A percentile compares a stretch with the other conserved stretches of the same genome.
phyloP scores from a whole-genome alignment of 2,329 filamentous ascomycete species.

The Pestalotiopsis sp. region DNA sequence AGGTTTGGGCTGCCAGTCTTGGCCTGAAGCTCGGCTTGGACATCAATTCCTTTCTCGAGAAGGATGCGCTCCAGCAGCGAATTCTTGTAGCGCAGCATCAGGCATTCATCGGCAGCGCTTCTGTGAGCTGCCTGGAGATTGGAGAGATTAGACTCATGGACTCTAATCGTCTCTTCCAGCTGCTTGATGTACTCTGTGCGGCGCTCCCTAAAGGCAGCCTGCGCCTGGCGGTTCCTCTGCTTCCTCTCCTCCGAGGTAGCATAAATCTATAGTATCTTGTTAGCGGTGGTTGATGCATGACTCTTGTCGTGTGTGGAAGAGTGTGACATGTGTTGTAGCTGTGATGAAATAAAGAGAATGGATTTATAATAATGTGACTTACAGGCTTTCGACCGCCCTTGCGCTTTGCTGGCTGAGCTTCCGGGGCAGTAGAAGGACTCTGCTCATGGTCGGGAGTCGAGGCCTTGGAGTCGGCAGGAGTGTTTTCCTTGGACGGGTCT shows the following conservation, averaged over 20 bases:
- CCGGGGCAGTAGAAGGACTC: conserved; percentile 43
- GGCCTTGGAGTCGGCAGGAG: conserved; percentile 63
- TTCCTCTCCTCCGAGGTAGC: conserved; percentile 98
- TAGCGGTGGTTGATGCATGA: neutral
- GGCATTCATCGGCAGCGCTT: conserved; percentile 90
- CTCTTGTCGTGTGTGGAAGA: neutral
- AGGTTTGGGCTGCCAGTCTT: conserved; percentile 88
- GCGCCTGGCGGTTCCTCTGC: conserved; percentile 94
- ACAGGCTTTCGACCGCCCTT: conserved; percentile 98
- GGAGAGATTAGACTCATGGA: conserved; percentile 92
- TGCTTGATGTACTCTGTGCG: conserved; percentile 99
- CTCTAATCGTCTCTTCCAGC: conserved; percentile 93
- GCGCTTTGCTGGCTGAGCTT: conserved; percentile 76
- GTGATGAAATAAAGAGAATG: neutral
- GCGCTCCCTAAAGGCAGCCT: conserved; percentile 94
- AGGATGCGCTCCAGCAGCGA: conserved; percentile 93
- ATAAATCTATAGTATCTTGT: conserved; percentile 72
- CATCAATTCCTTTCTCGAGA: conserved; percentile 97
- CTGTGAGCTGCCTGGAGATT: conserved; percentile 93
- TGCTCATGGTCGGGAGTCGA: conserved; percentile 62
- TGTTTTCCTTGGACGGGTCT: conserved; percentile 58
- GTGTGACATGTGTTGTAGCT: neutral
- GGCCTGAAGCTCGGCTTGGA: conserved; percentile 90
- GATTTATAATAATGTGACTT: conserved; percentile 36
- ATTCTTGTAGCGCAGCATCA: conserved; percentile 99